phyloP scores from a whole-genome alignment of 257 asterid species.

The Nemophila menziesii region DNA sequence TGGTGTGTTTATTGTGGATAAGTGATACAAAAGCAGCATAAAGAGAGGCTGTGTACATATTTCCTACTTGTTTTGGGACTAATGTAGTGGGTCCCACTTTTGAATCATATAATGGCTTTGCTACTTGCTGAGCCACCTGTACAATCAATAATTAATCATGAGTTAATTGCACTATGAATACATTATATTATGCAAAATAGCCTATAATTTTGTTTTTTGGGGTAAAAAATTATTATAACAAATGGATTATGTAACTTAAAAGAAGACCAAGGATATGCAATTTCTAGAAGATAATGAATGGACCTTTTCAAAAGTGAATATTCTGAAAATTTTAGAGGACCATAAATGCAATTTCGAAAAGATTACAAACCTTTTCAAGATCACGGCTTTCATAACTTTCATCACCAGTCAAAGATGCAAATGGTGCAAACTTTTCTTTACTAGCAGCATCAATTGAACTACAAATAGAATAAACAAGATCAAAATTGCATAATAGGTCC shows the following conservation, averaged over 20 bases:
- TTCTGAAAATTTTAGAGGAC: no score
- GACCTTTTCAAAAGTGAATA: no score
- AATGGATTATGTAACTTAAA: no score
- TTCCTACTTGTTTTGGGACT: conserved; percentile 93
- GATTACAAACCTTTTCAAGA: conserved; percentile 72
- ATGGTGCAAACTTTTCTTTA: conserved; percentile 60
- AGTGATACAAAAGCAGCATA: conserved; percentile 97
- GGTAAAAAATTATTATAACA: no score
- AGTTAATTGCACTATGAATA: conserved; percentile 13
- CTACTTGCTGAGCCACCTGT: conserved; percentile 91
- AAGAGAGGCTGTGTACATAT: conserved; percentile 96
- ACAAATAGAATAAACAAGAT: conserved; percentile 18
- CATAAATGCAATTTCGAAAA: background rate
- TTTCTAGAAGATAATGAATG: no score
- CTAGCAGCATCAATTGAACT: conserved; percentile 79
- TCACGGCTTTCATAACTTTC: conserved; percentile 95
- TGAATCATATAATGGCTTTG: conserved; percentile 64
- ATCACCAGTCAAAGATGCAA: conserved; percentile 50
- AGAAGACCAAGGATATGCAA: no score
- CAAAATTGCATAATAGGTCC: no score
- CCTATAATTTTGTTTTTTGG: no score
- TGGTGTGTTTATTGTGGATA: conserved; percentile 53
- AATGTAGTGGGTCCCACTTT: conserved; percentile 89
- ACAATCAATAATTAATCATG: conserved; percentile 5
- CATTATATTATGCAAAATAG: no score